Conservation (phyloP, 2,329 filamentous ascomycete species). For the Emmonsia crescens region DNA sequence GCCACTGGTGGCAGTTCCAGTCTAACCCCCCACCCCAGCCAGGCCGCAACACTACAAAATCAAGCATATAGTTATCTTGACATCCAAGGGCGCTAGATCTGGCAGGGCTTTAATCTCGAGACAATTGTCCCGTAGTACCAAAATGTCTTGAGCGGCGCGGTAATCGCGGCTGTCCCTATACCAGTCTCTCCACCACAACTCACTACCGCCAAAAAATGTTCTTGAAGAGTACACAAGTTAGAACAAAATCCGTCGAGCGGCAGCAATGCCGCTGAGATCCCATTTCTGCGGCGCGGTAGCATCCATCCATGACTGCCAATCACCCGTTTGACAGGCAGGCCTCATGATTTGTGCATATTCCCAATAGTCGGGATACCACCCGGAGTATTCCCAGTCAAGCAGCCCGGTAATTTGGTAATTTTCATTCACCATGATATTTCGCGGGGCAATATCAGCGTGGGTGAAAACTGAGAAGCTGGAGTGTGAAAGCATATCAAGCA, state of each 20-base stretch:
- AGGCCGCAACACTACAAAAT: slow-evolving; percentile 1
- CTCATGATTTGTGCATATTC: slow-evolving; percentile 23
- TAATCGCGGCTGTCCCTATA: neutral
- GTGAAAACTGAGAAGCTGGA: slow-evolving; percentile 21
- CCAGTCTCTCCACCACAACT: slow-evolving; percentile 1
- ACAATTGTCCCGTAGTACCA: neutral
- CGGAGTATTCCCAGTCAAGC: slow-evolving; percentile 26
- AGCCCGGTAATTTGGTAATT: too few relatives aligned
- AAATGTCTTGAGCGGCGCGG: neutral
- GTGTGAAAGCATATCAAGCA: too few relatives aligned
- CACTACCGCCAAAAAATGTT: neutral
- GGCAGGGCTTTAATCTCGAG: neutral
- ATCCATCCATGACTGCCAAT: slow-evolving; percentile 20
- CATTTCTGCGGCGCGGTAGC: slow-evolving; percentile 17
- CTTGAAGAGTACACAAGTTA: neutral
- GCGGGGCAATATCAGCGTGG: too few relatives aligned
- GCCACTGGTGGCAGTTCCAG: neutral
- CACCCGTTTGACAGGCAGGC: slow-evolving; percentile 13
- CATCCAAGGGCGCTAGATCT: neutral
- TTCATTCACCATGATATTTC: too few relatives aligned
- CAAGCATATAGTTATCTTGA: neutral
- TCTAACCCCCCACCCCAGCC: neutral
- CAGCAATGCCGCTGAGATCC: too few relatives aligned
- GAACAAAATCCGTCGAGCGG: slow-evolving; percentile 24
- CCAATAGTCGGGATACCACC: too few relatives aligned